Conservation (phyloP, 2,329 filamentous ascomycete species). For the Uncinocarpus reesii region DNA sequence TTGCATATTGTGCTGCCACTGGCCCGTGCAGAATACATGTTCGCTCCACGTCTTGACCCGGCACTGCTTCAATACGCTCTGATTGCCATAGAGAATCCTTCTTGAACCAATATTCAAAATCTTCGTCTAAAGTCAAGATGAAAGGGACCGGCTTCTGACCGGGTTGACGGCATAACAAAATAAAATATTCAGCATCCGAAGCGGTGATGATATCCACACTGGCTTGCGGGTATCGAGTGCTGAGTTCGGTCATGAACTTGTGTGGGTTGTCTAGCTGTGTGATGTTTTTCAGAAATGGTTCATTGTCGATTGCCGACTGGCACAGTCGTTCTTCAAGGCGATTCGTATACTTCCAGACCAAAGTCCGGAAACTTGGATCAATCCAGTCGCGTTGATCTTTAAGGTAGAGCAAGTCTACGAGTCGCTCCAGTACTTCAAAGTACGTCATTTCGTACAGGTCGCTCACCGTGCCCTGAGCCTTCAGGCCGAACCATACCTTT, state of each 20-base stretch:
- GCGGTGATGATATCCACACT: slow-evolving; percentile 90
- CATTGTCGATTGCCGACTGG: slow-evolving; percentile 49
- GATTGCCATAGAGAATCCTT: slow-evolving; percentile 99
- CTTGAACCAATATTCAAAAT: slow-evolving; percentile 99
- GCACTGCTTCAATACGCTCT: slow-evolving; percentile 89
- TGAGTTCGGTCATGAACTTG: slow-evolving; percentile 62
- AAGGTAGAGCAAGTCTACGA: slow-evolving; percentile 84
- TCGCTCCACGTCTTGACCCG: slow-evolving; percentile 87
- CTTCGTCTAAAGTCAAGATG: slow-evolving; percentile 86
- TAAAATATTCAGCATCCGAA: slow-evolving; percentile 94
- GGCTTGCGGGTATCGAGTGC: slow-evolving; percentile 74
- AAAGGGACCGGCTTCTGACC: slow-evolving; percentile 96
- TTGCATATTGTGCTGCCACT: slow-evolving; percentile 83
- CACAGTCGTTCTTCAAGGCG: slow-evolving; percentile 94
- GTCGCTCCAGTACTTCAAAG: slow-evolving; percentile 69
- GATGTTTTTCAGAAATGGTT: slow-evolving; percentile 85
- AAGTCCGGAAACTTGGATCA: slow-evolving; percentile 65
- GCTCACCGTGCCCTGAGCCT: slow-evolving; percentile 69
- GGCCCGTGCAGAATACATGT: slow-evolving; percentile 95
- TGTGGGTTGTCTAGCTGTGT: slow-evolving; percentile 77
- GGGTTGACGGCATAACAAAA: slow-evolving; percentile 80
- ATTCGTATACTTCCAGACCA: slow-evolving; percentile 91
- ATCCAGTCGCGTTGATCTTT: slow-evolving; percentile 89
- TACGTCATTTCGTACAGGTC: slow-evolving; percentile 65
- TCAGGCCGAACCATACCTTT: slow-evolving; percentile 96